A percentile compares a stretch with the other conserved stretches of the same genome.
phyloP scores from a whole-genome alignment of 345 rosid species.

The Melaleuca alternifolia region DNA sequence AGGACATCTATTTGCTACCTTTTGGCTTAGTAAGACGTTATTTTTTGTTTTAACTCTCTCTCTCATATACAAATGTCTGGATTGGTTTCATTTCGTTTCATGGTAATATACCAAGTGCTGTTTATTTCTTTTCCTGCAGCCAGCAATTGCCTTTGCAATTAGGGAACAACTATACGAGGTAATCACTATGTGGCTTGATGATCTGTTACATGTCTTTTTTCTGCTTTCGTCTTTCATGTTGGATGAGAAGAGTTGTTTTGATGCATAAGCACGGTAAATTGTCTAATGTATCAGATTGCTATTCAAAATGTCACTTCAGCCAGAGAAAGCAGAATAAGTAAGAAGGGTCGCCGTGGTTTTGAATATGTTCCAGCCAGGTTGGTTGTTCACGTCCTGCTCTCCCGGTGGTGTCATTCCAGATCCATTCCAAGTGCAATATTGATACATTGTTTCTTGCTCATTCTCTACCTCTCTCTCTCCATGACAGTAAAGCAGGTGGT shows the following conservation, averaged over 20 bases:
- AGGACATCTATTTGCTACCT: background rate
- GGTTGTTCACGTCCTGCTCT: background rate
- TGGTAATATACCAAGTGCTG: background rate
- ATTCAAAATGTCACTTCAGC: conserved; percentile 81
- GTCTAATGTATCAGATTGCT: conserved; percentile 43
- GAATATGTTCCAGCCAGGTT: conserved; percentile 70
- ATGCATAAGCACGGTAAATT: background rate
- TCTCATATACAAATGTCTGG: background rate
- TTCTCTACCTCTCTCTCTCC: background rate
- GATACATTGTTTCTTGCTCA: background rate
- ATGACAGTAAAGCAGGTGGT: conserved; percentile 64
- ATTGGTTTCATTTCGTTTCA: background rate
- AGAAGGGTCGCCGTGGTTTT: conserved; percentile 77
- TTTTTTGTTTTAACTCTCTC: background rate
- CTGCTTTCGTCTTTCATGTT: background rate
- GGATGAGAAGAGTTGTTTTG: background rate
- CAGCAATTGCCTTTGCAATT: conserved; percentile 90
- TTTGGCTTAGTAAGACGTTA: background rate
- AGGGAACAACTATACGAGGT: conserved; percentile 98
- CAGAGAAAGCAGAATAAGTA: conserved; percentile 72
- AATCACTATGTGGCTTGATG: background rate
- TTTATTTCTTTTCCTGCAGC: conserved; percentile 34
- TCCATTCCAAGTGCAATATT: background rate
- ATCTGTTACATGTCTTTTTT: background rate
- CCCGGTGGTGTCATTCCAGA: background rate